Evolutionary conservation across 169 alveolate species (phyloP), one percentile per base, ranked within the genome.

Genomic region (Cyclospora cayetanensis): DNA sequence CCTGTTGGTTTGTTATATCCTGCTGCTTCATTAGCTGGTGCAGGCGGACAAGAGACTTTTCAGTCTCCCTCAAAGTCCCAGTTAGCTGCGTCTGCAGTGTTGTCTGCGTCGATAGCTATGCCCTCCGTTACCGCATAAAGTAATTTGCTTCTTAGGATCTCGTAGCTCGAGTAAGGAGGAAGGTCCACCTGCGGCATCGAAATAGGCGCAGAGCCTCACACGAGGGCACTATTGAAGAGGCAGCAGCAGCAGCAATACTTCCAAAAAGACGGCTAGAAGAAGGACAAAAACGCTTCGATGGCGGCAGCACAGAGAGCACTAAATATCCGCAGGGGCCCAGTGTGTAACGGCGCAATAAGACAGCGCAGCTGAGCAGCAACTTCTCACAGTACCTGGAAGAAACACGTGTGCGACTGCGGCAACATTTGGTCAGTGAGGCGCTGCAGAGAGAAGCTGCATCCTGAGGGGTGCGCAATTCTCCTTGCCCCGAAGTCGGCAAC

Each of bases 341-440:
- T 27, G 1, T 63, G 74, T 39, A 63, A n/a, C 22, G 25, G 2
- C 4, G 43, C 63, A 0, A 27, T 15, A 18, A 63, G 39, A 41
- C 34, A 27, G 27, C 22, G 37, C 85, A 74, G 65, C 65, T 25
- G 43, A 68, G 25, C 46, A 29, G 43, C 66, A 70, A 29, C 34
- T 37, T 22, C 27, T 25, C 11, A 34, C 27, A 3, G 41, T 35
- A 88, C 93, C 93, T 95, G 96, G 95, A 97, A 97, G 95, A 97
- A 97, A 97, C 99, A 97, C 20, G 99, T 97, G 94, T 97, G 99
- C 37, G 98, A 96, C 34, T 94, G 93, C 0, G 99, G 99, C 68
- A 97, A 94, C 46, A 90, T 63, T n/a, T 50, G 35, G 70, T 95
- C 97, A 1, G 70, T 91, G 1, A 22, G 74, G 1, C 55, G 20